These are phyloP conservation scores for Axilococcus clingmanii DNA, from an alignment of 139 green algal genomes.

Conservation along the genomic window DNA sequence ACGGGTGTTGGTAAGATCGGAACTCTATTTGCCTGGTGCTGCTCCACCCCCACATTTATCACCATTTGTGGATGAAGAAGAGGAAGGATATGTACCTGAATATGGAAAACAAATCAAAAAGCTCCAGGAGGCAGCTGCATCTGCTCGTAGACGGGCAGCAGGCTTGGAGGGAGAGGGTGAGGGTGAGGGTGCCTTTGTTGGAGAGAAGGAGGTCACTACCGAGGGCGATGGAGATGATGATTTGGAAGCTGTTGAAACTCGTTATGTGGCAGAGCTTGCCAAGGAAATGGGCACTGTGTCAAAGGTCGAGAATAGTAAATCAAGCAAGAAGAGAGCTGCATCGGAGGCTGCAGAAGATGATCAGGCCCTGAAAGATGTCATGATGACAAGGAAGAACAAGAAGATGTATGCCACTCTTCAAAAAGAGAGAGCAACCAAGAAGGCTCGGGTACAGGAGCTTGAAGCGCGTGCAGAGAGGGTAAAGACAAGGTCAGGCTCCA, in stretches of 20 bases:
- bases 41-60: conserved; percentile 88
- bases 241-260: conserved; percentile 30
- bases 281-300: conserved; percentile 42
- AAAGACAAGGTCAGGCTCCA: background rate
- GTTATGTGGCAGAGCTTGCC: conserved; percentile 50
- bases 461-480: conserved; percentile 21
- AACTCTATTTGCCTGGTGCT: conserved; percentile 72
- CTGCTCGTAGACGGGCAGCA: conserved; percentile 37
- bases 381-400: conserved; percentile 81
- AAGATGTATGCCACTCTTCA: conserved; percentile 78
- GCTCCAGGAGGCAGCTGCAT: conserved; percentile 69
- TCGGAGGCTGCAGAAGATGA: conserved; percentile 40
- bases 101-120: conserved; percentile 65
- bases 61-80: conserved; percentile 88
- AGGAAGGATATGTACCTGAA: conserved; percentile 91
- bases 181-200: conserved; percentile 22
- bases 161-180: conserved; percentile 19
- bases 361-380: conserved; percentile 64
- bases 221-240: conserved; percentile 9
- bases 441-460: conserved; percentile 41
- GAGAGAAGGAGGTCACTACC: conserved; percentile 16
- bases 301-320: background rate
- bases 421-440: conserved; percentile 41
- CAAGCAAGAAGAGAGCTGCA: conserved; percentile 1
- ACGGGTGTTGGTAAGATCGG: conserved; percentile 51